Percentiles rank a stretch among this genome's conserved stretches.
phyloP scores from a whole-genome alignment of 768 basidiomycete genomes.

The Gymnopilus dilepis region DNA sequence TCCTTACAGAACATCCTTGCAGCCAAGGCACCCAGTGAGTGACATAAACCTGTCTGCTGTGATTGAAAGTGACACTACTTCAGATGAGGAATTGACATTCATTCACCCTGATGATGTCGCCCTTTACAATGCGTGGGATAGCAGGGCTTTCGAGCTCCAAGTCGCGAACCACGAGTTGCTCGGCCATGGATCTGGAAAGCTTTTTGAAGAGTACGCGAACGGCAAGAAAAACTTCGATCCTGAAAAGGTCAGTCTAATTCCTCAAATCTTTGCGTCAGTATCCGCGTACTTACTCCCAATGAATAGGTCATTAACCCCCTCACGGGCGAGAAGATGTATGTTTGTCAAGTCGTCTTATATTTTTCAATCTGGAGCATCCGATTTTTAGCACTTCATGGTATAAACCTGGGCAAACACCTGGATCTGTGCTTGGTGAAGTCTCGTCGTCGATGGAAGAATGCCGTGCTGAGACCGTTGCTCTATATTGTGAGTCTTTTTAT shows the following conservation, averaged over 20 bases:
- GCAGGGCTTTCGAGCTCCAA: slow-evolving; percentile 81
- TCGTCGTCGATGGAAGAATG: slow-evolving; percentile 94
- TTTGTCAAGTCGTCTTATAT: neutral
- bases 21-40: slow-evolving; percentile 83
- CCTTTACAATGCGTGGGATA: slow-evolving; percentile 80
- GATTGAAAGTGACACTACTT: neutral
- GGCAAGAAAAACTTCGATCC: slow-evolving; percentile 86
- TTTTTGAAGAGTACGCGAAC: slow-evolving; percentile 77
- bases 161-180: slow-evolving; percentile 91
- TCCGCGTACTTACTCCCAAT: neutral
- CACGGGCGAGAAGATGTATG: slow-evolving; percentile 76
- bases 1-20: slow-evolving; percentile 74
- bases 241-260: slow-evolving; percentile 49
- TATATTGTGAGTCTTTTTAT: slow-evolving; percentile 64
- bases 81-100: slow-evolving; percentile 82
- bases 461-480: slow-evolving; percentile 86
- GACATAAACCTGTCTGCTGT: neutral
- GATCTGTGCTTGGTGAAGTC: slow-evolving; percentile 82
- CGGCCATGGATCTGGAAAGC: slow-evolving; percentile 85
- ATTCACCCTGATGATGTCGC: slow-evolving; percentile 79
- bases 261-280: slow-evolving; percentile 2
- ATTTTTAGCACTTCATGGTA: slow-evolving; percentile 78
- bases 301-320: slow-evolving; percentile 78
- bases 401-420: slow-evolving; percentile 84
- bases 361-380: slow-evolving; percentile 2